Evolutionary conservation across 106 monocot species (phyloP), one percentile per base, ranked within the genome.

Genomic region (Posidonia australis): DNA sequence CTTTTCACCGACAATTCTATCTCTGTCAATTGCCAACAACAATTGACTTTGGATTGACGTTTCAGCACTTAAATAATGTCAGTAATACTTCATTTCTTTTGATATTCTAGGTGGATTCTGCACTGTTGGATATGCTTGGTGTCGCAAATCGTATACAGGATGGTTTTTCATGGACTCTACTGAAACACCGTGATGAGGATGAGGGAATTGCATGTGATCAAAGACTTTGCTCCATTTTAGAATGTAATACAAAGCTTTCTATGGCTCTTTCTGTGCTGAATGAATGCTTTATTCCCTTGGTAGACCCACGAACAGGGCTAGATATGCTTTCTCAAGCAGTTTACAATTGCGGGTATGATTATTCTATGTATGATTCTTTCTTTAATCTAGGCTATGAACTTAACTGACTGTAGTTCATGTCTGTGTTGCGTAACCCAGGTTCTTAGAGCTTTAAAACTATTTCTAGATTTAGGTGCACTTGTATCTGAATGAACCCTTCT

Each of bases 311-410:
- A 44, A 84, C 88, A 9, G 78, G 76, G 26, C 65, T 84, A 0
- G 84, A 88, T 49, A 67, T 84, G 73, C 62, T 88, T 68, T 65
- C 73, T 48, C 84, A 84, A 77, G 88, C 81, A 66, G 78, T 84
- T 66, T 84, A 70, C 52, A 88, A 70, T 58, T 72, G 76, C 24
- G 79, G 88, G 88, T 88, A 81, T 41, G 83, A 28, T 44, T 30
- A 18, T 20, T 67, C 23, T 51, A 22, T 66, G 52, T 32, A n/a
- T n/a, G n/a, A n/a, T n/a, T n/a, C n/a, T n/a, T n/a, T n/a, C n/a
- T n/a, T n/a, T n/a, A n/a, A n/a, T n/a, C n/a, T n/a, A n/a, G n/a
- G n/a, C n/a, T n/a, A n/a, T n/a, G n/a, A n/a, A n/a, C n/a, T n/a
- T n/a, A n/a, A n/a, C n/a, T n/a, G n/a, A n/a, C n/a, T n/a, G n/a